Conservation (phyloP, 208 protist species). For the Strigomonas culicis region DNA sequence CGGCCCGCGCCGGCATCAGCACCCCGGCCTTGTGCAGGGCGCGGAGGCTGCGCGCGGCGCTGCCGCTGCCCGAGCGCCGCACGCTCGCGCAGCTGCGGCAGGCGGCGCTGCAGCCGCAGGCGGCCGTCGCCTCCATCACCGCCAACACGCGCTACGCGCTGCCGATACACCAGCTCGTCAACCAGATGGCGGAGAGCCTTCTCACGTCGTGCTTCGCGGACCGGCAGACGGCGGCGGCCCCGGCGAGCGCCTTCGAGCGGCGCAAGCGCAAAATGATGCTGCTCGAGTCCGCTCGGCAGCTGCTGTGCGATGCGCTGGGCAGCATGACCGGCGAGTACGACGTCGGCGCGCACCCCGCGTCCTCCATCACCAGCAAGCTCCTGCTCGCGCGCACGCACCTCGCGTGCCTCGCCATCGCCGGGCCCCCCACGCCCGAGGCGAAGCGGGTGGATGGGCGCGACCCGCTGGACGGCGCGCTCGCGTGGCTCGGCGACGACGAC, state of each 20-base stretch:
- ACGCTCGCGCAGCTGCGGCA: no score
- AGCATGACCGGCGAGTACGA: slow-evolving; percentile 32
- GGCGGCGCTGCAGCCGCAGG: background rate
- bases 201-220: background rate
- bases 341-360: slow-evolving; percentile 40
- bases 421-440: background rate
- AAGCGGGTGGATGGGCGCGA: background rate
- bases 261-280: background rate
- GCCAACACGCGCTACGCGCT: slow-evolving; percentile 2
- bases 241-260: background rate
- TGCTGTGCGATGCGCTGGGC: background rate
- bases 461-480: slow-evolving; percentile 8
- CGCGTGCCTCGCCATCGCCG: background rate
- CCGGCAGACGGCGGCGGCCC: background rate
- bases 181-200: slow-evolving; percentile 4
- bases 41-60: no score
- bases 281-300: background rate
- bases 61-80: no score
- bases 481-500: background rate
- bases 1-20: no score
- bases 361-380: slow-evolving; percentile 48
- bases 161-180: slow-evolving; percentile 4
- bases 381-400: slow-evolving; percentile 43
- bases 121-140: slow-evolving; percentile 4
- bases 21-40: no score